Evolutionary conservation across 2,329 filamentous ascomycete species (phyloP), one percentile per base, ranked within the genome.

Genomic region (Cytospora leucostoma): DNA sequence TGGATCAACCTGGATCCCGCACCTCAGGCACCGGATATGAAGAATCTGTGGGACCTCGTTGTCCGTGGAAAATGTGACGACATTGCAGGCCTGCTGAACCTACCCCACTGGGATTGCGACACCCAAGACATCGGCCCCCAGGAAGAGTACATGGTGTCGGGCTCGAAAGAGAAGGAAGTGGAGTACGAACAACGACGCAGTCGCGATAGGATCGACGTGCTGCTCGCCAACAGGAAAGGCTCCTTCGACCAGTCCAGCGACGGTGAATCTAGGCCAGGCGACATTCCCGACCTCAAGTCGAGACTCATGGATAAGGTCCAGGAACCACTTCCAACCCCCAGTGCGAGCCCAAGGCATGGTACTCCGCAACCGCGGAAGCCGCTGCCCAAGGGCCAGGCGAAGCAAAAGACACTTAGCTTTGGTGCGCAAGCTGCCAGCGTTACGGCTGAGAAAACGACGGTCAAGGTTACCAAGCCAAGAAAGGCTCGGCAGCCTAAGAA

Each of bases 1-100:
- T 99, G 94, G 92, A 91, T 99, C 76, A 98, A 98, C 76, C 86
- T 92, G 60, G 93, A 97, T 65, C 82, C 91, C 0, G 91, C 92
- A 68, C 95, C 95, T 1, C 84, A 88, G 51, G 89, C 91, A 21
- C 88, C 86, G 67, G 93, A 97, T 64, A 88, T 98, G 67, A 93
- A 94, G 72, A 90, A 96, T 67, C 93, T 92, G 71, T 99, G 93
- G 90, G 95, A 99, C 75, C 78, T 97, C 65, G 87, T 98, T 19
- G 90, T 99, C 40, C 88, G 87, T 68, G 93, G 92, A 21, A 90
- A 90, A 70, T 95, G 92, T 72, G 95, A 99, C 73, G 88, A 93
- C 67, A 89, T 99, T 47, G 95, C 95, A 21, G 83, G 83, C 56
- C 80, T 92, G 47, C 90, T 88, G 17, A 85, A 85, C 27, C 74